phyloP scores from a whole-genome alignment of 116 monocot genomes.

The Phalaenopsis hybrid region DNA sequence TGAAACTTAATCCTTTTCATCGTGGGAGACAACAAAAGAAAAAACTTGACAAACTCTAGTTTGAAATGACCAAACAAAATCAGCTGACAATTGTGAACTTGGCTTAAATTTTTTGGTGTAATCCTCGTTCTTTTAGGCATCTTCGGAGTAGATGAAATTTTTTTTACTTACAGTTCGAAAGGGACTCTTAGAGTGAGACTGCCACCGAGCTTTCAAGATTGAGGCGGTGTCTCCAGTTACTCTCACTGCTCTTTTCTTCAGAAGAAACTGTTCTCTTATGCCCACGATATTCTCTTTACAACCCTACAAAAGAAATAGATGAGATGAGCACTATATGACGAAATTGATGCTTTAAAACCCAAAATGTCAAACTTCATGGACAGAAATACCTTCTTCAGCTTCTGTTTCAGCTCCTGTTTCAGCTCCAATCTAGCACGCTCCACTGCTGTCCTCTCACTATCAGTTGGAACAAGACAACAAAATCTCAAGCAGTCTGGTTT shows the following conservation, averaged over 20 bases:
- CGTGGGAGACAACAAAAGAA: too few species aligned
- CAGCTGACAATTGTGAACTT: background rate
- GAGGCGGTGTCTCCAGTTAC: background rate
- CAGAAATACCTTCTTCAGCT: conserved; percentile 6
- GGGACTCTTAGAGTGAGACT: conserved; percentile 4
- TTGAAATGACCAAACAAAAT: background rate
- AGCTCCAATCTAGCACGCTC: conserved; percentile 1
- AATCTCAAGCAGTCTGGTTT: background rate
- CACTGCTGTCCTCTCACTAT: background rate
- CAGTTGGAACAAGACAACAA: background rate
- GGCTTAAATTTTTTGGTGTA: background rate
- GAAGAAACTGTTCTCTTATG: background rate
- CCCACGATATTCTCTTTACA: background rate
- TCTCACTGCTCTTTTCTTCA: conserved; percentile 2
- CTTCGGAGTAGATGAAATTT: background rate
- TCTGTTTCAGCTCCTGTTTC: background rate
- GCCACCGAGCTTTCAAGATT: background rate
- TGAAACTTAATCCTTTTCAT: too few species aligned
- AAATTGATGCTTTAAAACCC: background rate
- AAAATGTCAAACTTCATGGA: background rate
- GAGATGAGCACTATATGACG: background rate
- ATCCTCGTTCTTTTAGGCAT: background rate
- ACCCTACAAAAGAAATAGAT: background rate
- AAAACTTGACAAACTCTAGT: background rate
- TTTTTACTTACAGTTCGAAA: conserved; percentile 6